Conservation (phyloP, 176 grass and related monocot species). For the Phoenix roebelenii region DNA sequence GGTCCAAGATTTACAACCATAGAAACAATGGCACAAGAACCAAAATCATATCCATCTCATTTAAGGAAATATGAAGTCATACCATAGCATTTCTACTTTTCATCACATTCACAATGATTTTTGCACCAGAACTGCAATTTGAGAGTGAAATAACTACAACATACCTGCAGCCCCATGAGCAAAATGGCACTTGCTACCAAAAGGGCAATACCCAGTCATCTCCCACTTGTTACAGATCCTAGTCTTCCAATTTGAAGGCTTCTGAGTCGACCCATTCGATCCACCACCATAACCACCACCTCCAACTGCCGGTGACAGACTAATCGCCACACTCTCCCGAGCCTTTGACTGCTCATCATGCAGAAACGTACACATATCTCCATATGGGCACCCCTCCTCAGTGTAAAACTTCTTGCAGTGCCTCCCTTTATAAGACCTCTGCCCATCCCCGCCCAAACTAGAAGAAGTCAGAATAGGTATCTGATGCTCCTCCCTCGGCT, state of each 20-base stretch:
- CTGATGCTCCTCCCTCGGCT: constrained; percentile 49
- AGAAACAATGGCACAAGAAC: no score
- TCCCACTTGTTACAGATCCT: constrained; percentile 99
- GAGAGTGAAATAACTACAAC: background rate
- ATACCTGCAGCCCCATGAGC: constrained; percentile 94
- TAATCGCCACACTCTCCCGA: constrained; percentile 85
- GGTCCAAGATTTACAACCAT: no score
- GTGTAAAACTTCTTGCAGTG: constrained; percentile 99
- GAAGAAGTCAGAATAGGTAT: constrained; percentile 71
- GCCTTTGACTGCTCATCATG: constrained; percentile 96
- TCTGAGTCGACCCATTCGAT: constrained; percentile 29
- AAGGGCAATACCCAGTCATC: constrained; percentile 98
- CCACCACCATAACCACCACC: constrained; percentile 22
- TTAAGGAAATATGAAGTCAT: no score
- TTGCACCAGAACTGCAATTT: no score
- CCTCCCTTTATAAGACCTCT: constrained; percentile 76
- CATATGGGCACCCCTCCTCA: constrained; percentile 91
- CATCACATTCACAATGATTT: no score
- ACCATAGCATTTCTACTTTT: no score
- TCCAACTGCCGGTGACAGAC: constrained; percentile 63
- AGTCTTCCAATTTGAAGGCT: constrained; percentile 98
- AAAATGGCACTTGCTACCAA: constrained; percentile 95
- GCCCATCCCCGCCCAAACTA: constrained; percentile 28
- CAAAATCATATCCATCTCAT: no score
- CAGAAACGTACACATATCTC: constrained; percentile 76